Percentiles rank a stretch among this genome's conserved stretches.
Evolutionary conservation across 495 filamentous ascomycete species (phyloP).

Genomic region (Talaromyces ruber): DNA sequence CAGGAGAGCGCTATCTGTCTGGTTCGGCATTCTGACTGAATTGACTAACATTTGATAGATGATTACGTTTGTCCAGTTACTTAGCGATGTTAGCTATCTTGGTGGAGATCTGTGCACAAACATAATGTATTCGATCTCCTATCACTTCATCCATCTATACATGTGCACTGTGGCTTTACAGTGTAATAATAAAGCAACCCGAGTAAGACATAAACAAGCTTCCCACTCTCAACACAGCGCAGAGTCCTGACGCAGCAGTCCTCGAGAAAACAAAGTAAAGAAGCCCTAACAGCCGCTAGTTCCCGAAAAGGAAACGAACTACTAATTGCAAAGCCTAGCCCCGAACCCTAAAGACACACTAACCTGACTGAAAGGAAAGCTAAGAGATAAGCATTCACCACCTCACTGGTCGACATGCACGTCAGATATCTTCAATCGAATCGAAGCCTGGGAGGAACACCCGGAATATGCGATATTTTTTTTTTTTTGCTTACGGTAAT

Average conservation of each 20-base stretch:
- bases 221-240: background rate
- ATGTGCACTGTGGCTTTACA: no score
- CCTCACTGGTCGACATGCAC: background rate
- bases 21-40: background rate
- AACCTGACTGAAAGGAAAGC: background rate
- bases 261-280: background rate
- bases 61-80: background rate
- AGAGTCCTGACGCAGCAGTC: background rate
- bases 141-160: no score
- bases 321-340: background rate
- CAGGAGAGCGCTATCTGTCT: background rate
- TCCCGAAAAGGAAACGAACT: background rate
- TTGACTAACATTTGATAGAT: background rate
- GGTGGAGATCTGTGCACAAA: background rate
- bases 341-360: background rate
- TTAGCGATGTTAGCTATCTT: background rate
- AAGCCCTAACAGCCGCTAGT: background rate
- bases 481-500: background rate
- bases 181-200: background rate
- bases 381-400: conserved; percentile 1
- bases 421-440: background rate
- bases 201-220: background rate
- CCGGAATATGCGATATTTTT: background rate
- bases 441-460: background rate
- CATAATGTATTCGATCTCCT: background rate